These are phyloP conservation scores for Trichoderma asperellum DNA, from an alignment of 2,329 filamentous ascomycete genomes.

Conservation along the genomic window DNA sequence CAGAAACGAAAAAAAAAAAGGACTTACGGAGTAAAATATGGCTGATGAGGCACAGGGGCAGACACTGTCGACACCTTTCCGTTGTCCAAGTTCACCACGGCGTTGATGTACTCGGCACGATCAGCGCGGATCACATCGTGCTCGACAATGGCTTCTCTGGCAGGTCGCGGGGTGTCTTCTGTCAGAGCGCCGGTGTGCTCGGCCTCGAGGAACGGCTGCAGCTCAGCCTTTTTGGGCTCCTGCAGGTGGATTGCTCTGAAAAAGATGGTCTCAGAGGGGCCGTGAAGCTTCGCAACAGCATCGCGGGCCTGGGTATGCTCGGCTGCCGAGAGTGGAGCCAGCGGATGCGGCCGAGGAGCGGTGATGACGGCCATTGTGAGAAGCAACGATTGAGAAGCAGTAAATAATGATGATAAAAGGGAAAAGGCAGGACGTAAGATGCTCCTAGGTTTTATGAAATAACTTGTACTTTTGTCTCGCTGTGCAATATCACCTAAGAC, in stretches of 20 bases:
- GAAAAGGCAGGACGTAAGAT: background rate
- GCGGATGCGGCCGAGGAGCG: conserved; percentile 44
- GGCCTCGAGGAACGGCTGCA: conserved; percentile 63
- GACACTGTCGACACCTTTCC: conserved; percentile 38
- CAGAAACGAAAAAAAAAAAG: background rate
- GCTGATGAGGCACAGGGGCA: conserved; percentile 40
- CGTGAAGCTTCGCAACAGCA: conserved; percentile 44
- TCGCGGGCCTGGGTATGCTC: conserved; percentile 56
- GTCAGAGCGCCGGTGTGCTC: conserved; percentile 59
- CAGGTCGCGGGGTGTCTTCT: conserved; percentile 47
- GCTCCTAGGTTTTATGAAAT: background rate
- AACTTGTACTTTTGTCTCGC: background rate
- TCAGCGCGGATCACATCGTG: conserved; percentile 47
- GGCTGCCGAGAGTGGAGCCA: conserved; percentile 53
- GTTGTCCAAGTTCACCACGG: conserved; percentile 45
- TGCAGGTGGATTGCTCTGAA: conserved; percentile 66
- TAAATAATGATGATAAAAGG: background rate
- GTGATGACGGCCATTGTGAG: conserved; percentile 19
- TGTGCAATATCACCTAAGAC: background rate
- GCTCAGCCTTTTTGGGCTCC: conserved; percentile 63
- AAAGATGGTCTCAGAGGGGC: conserved; percentile 36
- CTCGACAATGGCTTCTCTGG: conserved; percentile 52
- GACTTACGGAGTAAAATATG: conserved; percentile 43
- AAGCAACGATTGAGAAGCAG: background rate
- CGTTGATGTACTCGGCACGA: conserved; percentile 42